Conservation (phyloP, 1,284 basidiomycete genomes). For the Cerrena zonata region DNA sequence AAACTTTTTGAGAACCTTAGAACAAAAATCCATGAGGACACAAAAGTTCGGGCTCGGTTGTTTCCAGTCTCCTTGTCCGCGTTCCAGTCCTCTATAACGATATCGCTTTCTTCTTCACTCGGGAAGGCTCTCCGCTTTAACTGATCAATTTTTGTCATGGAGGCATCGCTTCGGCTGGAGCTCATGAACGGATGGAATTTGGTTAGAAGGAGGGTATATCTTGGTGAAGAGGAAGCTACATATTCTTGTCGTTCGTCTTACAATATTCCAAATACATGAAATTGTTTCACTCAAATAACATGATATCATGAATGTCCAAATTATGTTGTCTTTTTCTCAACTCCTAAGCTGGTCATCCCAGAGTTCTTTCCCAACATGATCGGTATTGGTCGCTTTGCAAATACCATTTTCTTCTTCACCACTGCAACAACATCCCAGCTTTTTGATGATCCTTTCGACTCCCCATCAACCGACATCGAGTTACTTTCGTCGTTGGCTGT, state of each 20-base stretch:
- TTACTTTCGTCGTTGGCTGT: constrained; percentile 9
- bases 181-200: constrained; percentile 30
- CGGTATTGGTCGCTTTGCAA: constrained; percentile 72
- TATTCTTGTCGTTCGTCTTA: constrained; percentile 1
- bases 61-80: constrained; percentile 79
- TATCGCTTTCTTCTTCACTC: constrained; percentile 29
- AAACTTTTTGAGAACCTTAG: constrained; percentile 19
- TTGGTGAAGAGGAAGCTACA: constrained; percentile 19
- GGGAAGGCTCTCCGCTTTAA: constrained; percentile 35
- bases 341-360: not conserved
- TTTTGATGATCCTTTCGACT: constrained; percentile 20
- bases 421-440: constrained; percentile 49
- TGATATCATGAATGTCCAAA: too few species aligned
- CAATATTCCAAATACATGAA: not conserved
- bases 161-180: constrained; percentile 52
- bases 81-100: constrained; percentile 81
- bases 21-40: constrained; percentile 74
- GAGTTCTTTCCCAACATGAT: constrained; percentile 32
- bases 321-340: constrained; percentile 1
- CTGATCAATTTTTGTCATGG: constrained; percentile 37
- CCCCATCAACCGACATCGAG: constrained; percentile 26
- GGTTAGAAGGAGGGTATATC: constrained; percentile 14
- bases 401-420: constrained; percentile 73
- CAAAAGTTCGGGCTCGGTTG: constrained; percentile 79
- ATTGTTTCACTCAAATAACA: too few species aligned